phyloP scores from a whole-genome alignment of 2,329 filamentous ascomycete species.

The Zasmidium angulare region DNA sequence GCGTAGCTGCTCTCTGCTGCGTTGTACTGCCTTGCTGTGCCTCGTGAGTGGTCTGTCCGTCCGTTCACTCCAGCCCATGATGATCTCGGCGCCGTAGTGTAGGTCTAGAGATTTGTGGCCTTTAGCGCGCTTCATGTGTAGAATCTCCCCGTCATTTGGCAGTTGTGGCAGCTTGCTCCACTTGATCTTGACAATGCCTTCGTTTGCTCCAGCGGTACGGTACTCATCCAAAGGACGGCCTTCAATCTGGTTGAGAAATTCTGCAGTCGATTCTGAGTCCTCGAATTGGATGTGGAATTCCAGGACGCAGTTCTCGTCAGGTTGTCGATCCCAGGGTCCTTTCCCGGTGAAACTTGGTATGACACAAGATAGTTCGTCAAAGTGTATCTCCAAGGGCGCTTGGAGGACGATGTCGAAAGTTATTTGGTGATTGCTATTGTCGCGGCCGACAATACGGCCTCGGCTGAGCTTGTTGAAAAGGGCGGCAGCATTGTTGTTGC shows the following conservation, averaged over 20 bases:
- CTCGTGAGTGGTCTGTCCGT: constrained; percentile 23
- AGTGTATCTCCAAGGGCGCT: constrained; percentile 24
- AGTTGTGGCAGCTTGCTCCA: constrained; percentile 35
- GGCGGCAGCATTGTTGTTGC: background rate
- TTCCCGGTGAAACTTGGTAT: background rate
- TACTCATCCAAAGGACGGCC: constrained; percentile 8
- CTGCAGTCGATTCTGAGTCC: constrained; percentile 30
- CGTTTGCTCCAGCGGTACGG: constrained; percentile 8
- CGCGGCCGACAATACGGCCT: constrained; percentile 18
- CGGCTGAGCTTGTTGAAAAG: background rate
- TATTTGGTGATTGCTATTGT: background rate
- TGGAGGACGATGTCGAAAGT: constrained; percentile 27
- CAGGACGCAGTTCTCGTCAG: constrained; percentile 25
- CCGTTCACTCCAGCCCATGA: constrained; percentile 29
- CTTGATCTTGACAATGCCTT: constrained; percentile 26
- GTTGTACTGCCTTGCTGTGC: constrained; percentile 21
- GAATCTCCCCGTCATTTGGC: constrained; percentile 16
- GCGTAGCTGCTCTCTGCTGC: constrained; percentile 6
- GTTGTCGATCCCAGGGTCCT: constrained; percentile 23
- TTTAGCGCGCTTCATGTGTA: constrained; percentile 25
- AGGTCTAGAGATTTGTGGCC: constrained; percentile 18
- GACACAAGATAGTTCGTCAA: constrained; percentile 22
- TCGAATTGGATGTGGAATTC: constrained; percentile 31
- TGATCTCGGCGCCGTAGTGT: constrained; percentile 25
- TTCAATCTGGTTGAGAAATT: constrained; percentile 30